Base-by-base conservation (phyloP, 768 basidiomycete genomes). In the Lyophyllum semitale region DNA sequence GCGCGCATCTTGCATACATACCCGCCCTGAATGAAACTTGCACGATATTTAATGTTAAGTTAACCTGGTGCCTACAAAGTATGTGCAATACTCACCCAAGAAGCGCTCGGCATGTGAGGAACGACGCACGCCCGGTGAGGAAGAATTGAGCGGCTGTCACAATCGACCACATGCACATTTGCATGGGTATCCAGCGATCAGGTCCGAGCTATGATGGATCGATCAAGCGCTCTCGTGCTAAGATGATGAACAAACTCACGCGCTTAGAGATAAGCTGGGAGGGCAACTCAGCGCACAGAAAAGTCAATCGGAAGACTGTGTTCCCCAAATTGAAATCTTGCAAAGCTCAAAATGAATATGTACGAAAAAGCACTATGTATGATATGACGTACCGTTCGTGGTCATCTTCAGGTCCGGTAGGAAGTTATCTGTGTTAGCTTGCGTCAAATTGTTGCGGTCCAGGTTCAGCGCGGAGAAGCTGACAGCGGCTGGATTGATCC, bases 201-300 rank as follows among this genome's bases (percentile, higher is more conserved):
- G 84, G 84, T 2, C 85, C 84, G 35, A 84, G 58, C 79, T 82
- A 46, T 17, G 17, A 26, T n/a, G n/a, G 17, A 9, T 38, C 37
- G 15, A n/a, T 38, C 5, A 38, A 18, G 4, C 5, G 18, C n/a
- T n/a, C 15, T 4, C 4, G 4, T 38, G 5, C 18, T 38, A 4
- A 18, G n/a, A 38, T 38, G 37, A 30, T 11, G 8, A 35, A 30
- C 29, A 18, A n/a, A 38, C 74, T 42, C 40, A 85, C 77, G 12
- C 78, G 73, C 66, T 87, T 87, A 1, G 83, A 84, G 38, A 87
- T 68, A 13, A 87, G 68, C 53, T 86, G 84, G 11, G 84, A 85
- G 8, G 86, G 85, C 17, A 87, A 66, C 59, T 87, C 85, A 0
- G 84, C 83, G 33, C 66, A 71, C 20, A 84, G 64, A 64, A 84